Base-by-base conservation (phyloP, 2,329 filamentous ascomycete species). In the Truncatella angustata region DNA sequence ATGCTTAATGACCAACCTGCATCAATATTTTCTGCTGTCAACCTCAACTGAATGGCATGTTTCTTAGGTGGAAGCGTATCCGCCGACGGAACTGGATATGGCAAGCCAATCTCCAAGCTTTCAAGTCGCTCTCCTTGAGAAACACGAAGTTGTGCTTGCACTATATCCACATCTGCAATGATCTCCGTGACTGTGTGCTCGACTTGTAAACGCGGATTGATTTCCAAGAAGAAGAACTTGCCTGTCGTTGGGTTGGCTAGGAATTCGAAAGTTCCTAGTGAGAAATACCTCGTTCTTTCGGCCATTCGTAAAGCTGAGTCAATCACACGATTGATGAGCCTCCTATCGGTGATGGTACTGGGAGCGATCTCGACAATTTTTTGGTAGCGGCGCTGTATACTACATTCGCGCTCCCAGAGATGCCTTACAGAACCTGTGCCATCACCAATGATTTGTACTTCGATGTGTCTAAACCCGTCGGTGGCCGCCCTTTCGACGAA, bases 401-500 rank as follows among this genome's bases (percentile, higher is more conserved):
- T 85, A 60, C 86, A 88, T 56, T 89, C 85, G 24, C 86, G 73
- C 60, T 88, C 85, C 4, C 84, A 82, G 23, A 87, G 77, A 34
- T 77, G 72, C 4, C 87, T 74, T 10, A 79, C 81, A 48, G 79
- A 70, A 0, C 79, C 82, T 21, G 73, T 65, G 0, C 80, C 78
- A 52, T 88, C 84, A 7, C 85, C 85, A 55, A 87, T 82, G 2
- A 89, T 73, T 57, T 86, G 82, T 5, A 85, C 75, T 56, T 86
- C 83, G 43, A 86, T 66, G 62, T 86, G 83, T 26, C 79, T 73
- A 59, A 81, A 86, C 0, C 81, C 82, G 55, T 82, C 74, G 0
- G 86, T 70, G 0, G 81, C 82, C 3, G 81, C 81, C 55, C 79
- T 82, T 59, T 85, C 82, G 0, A 78, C 77, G 58, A 85, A 85